phyloP scores from a whole-genome alignment of 495 filamentous ascomycete genomes.

The Hyaloscypha finlandica region DNA sequence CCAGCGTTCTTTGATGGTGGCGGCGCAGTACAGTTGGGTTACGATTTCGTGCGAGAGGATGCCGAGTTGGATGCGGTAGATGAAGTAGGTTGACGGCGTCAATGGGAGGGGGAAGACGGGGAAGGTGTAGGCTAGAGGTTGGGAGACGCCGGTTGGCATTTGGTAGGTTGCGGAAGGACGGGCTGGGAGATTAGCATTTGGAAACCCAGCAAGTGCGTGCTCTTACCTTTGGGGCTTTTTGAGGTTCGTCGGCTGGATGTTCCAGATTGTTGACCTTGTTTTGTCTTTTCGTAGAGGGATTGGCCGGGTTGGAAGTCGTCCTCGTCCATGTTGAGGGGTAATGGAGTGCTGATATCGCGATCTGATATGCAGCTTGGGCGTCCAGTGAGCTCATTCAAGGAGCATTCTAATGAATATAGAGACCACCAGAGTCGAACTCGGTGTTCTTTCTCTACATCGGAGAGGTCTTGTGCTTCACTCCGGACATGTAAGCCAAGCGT shows the following conservation, averaged over 20 bases:
- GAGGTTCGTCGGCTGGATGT: constrained; percentile 4
- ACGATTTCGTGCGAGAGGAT: constrained; percentile 58
- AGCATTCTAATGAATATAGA: constrained; percentile 57
- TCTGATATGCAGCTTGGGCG: constrained; percentile 59
- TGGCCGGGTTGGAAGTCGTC: constrained; percentile 40
- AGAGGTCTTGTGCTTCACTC: constrained; percentile 50
- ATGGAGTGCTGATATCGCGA: constrained; percentile 53
- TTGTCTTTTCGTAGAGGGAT: constrained; percentile 11
- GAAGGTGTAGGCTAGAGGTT: constrained; percentile 14
- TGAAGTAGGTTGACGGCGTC: constrained; percentile 49
- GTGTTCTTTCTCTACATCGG: constrained; percentile 55
- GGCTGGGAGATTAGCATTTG: background rate
- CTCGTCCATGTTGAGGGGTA: constrained; percentile 59
- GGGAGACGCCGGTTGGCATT: constrained; percentile 3
- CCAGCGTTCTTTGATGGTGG: constrained; percentile 57
- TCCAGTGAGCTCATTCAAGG: constrained; percentile 60
- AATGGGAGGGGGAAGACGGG: constrained; percentile 1
- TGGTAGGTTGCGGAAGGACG: constrained; percentile 14
- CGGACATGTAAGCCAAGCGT: constrained; percentile 63
- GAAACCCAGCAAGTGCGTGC: constrained; percentile 6
- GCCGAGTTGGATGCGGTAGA: constrained; percentile 50
- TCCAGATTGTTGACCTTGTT: constrained; percentile 1
- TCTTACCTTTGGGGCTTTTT: background rate
- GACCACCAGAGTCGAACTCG: constrained; percentile 64
- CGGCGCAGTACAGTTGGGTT: constrained; percentile 59